Evolutionary conservation across 805 yeast species (phyloP).

Genomic region (Yamadazyma olivae): DNA sequence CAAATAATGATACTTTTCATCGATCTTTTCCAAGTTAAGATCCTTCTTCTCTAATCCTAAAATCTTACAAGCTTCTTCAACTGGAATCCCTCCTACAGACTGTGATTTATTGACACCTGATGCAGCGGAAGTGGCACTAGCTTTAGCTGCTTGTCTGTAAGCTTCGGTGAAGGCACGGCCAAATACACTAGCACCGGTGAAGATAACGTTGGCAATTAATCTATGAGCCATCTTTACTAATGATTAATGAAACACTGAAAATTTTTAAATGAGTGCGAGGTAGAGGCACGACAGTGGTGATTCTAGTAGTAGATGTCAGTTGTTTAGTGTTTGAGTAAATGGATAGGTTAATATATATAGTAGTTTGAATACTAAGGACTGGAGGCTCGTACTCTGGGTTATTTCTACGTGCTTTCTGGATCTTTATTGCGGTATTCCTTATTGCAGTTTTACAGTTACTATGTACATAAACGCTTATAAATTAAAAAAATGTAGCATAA

Average conservation of each 20-base stretch:
- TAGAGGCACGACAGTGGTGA: no score
- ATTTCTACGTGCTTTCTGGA: no score
- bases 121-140: slow-evolving; percentile 71
- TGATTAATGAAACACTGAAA: no score
- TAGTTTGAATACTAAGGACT: no score
- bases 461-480: no score
- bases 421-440: no score
- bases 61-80: slow-evolving; percentile 90
- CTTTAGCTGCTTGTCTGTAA: slow-evolving; percentile 93
- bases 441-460: no score
- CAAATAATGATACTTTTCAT: slow-evolving; percentile 72
- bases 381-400: no score
- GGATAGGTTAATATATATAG: no score
- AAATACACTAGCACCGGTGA: slow-evolving; percentile 94
- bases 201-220: slow-evolving; percentile 79
- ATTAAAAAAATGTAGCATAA: slow-evolving; percentile 45
- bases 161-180: slow-evolving; percentile 97
- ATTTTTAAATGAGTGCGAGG: slow-evolving; percentile 1
- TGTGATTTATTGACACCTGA: slow-evolving; percentile 41
- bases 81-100: slow-evolving; percentile 72
- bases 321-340: no score
- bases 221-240: slow-evolving; percentile 76
- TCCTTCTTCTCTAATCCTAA: slow-evolving; percentile 67
- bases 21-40: slow-evolving; percentile 55
- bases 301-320: no score